Evolutionary conservation across 2,329 filamentous ascomycete species (phyloP).

Genomic region (Arthrinium phaeospermum): DNA sequence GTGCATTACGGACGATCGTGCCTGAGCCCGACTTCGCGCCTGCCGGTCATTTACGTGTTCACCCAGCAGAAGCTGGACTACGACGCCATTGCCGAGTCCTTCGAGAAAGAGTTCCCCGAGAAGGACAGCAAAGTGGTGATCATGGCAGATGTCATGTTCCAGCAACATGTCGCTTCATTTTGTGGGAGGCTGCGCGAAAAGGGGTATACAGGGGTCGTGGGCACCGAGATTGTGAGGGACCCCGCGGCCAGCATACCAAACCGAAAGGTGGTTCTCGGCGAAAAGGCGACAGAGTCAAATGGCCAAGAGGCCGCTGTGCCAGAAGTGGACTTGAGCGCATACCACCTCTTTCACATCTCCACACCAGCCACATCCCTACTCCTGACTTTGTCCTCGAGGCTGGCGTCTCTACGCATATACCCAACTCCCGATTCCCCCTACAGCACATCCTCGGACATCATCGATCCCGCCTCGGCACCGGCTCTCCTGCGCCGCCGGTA

Average conservation of each 20-base stretch:
- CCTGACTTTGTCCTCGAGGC: slow-evolving; percentile 83
- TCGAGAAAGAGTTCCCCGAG: slow-evolving; percentile 67
- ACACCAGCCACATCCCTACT: slow-evolving; percentile 82
- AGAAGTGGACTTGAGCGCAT: slow-evolving; percentile 60
- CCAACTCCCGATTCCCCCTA: slow-evolving; percentile 57
- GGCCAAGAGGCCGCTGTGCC: slow-evolving; percentile 37
- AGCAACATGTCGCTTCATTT: slow-evolving; percentile 72
- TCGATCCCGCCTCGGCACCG: slow-evolving; percentile 49
- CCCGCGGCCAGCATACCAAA: slow-evolving; percentile 86
- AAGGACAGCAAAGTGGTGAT: slow-evolving; percentile 73
- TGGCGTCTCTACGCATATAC: slow-evolving; percentile 79
- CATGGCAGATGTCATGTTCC: slow-evolving; percentile 89
- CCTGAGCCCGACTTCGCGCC: slow-evolving; percentile 83
- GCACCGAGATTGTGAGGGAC: slow-evolving; percentile 76
- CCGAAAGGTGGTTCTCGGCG: slow-evolving; percentile 55
- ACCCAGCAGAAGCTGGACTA: slow-evolving; percentile 74
- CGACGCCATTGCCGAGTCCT: slow-evolving; percentile 61
- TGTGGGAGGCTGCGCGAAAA: slow-evolving; percentile 55
- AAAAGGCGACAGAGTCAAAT: slow-evolving; percentile 40
- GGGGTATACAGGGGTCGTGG: slow-evolving; percentile 75
- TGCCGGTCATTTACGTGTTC: slow-evolving; percentile 91
- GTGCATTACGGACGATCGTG: slow-evolving; percentile 95
- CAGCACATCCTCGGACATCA: slow-evolving; percentile 53
- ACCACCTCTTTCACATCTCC: slow-evolving; percentile 85
- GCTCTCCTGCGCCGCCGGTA: slow-evolving; percentile 81